phyloP scores from a whole-genome alignment of 2,329 filamentous ascomycete species.

The Alternaria tenuissima region DNA sequence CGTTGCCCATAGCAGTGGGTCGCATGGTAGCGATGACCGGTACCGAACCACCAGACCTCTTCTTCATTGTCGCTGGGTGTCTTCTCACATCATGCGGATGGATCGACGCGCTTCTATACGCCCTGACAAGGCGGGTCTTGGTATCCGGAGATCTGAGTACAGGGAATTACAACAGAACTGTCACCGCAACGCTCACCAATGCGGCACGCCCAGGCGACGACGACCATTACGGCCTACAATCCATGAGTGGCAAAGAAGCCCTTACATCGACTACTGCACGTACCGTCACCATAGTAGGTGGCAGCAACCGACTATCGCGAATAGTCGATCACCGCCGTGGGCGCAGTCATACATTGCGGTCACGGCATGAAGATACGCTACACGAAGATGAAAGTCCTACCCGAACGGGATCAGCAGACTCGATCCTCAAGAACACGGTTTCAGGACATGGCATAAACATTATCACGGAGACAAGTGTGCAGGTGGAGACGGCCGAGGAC shows the following conservation, averaged over 20 bases:
- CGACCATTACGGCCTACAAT: slow-evolving; percentile 37
- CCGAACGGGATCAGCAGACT: slow-evolving; percentile 43
- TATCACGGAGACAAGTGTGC: slow-evolving; percentile 46
- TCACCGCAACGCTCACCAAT: slow-evolving; percentile 34
- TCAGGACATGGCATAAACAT: slow-evolving; percentile 35
- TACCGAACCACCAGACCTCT: slow-evolving; percentile 57
- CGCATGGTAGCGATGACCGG: slow-evolving; percentile 52
- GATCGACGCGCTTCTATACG: slow-evolving; percentile 55
- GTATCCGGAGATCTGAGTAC: slow-evolving; percentile 43
- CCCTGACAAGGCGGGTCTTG: slow-evolving; percentile 53
- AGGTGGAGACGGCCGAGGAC: slow-evolving; percentile 36
- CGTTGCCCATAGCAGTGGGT: slow-evolving; percentile 66
- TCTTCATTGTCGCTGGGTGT: slow-evolving; percentile 67
- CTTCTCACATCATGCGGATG: slow-evolving; percentile 62
- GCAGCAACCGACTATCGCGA: slow-evolving; percentile 39
- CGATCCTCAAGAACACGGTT: slow-evolving; percentile 40
- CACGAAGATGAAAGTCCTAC: slow-evolving; percentile 36
- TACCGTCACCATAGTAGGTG: slow-evolving; percentile 48
- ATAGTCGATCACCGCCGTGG: slow-evolving; percentile 38
- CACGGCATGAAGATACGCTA: slow-evolving; percentile 23
- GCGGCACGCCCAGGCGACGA: slow-evolving; percentile 36
- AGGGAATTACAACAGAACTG: slow-evolving; percentile 32
- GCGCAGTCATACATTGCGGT: slow-evolving; percentile 23
- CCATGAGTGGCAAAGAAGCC: slow-evolving; percentile 40
- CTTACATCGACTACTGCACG: slow-evolving; percentile 28